Evolutionary conservation across 768 basidiomycete genomes (phyloP).

Genomic region (Xerocomellus amylosporus): DNA sequence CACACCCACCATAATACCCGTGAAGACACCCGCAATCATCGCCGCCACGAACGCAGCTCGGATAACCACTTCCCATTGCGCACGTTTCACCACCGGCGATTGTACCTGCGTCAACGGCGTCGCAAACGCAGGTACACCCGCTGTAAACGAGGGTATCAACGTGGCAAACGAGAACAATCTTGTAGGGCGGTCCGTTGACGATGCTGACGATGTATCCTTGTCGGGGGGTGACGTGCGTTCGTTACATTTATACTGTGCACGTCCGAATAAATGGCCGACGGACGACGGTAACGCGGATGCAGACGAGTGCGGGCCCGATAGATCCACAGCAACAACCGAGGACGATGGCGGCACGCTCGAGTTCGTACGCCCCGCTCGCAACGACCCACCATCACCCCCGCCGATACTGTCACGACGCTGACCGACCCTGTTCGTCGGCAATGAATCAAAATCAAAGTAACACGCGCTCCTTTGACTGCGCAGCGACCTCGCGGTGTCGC

Average conservation of each 20-base stretch:
- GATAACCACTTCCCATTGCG: conserved; percentile 82
- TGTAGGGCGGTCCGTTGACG: background rate
- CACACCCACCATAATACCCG: conserved; percentile 28
- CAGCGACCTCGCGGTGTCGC: conserved; percentile 7
- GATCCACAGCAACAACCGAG: background rate
- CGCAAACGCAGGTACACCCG: conserved; percentile 65
- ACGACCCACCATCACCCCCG: background rate
- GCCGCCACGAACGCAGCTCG: conserved; percentile 52
- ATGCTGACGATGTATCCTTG: background rate
- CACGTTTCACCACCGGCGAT: conserved; percentile 68
- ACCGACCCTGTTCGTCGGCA: conserved; percentile 9
- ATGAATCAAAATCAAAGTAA: conserved; percentile 30
- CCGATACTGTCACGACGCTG: background rate
- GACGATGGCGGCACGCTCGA: background rate
- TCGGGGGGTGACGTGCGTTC: conserved; percentile 2
- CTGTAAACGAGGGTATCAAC: conserved; percentile 31
- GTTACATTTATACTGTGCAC: conserved; percentile 32
- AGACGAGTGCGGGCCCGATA: background rate
- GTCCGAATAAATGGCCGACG: conserved; percentile 16
- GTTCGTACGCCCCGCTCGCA: too few species aligned
- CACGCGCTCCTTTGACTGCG: conserved; percentile 16
- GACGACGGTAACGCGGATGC: background rate
- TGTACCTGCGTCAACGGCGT: conserved; percentile 66
- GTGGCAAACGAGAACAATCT: conserved; percentile 7
- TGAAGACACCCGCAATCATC: conserved; percentile 33